Conservation (phyloP, 331 rosid species). For the Phaseolus coccineus region DNA sequence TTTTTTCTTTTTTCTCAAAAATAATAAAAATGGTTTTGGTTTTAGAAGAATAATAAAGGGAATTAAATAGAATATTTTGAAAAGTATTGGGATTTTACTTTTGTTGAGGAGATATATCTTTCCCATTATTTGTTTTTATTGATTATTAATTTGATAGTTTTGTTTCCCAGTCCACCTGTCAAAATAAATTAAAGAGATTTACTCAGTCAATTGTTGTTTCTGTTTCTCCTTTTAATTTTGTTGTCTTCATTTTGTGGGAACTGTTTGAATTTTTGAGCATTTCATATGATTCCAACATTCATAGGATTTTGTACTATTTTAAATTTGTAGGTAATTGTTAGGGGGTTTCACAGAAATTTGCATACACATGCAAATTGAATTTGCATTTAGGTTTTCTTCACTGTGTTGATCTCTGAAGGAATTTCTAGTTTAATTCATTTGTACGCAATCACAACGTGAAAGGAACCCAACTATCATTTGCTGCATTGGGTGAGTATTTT, state of each 20-base stretch:
- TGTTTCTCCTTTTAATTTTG: constrained; percentile 6
- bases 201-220: constrained; percentile 58
- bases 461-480: constrained; percentile 46
- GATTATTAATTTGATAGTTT: constrained; percentile 27
- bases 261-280: constrained; percentile 40
- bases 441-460: constrained; percentile 56
- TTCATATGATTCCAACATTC: constrained; percentile 44
- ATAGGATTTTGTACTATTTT: constrained; percentile 39
- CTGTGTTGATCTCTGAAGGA: constrained; percentile 37
- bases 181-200: constrained; percentile 43
- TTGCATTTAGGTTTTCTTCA: constrained; percentile 50
- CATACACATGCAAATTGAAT: constrained; percentile 54
- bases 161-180: constrained; percentile 45
- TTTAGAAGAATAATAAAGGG: neutral
- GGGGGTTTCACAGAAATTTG: constrained; percentile 44
- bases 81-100: constrained; percentile 3
- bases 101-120: constrained; percentile 31
- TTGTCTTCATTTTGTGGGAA: constrained; percentile 8
- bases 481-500: constrained; percentile 55
- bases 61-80: constrained; percentile 22
- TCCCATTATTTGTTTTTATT: constrained; percentile 44
- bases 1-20: neutral
- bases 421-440: constrained; percentile 38
- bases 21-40: neutral
- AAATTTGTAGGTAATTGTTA: constrained; percentile 43